phyloP scores from a whole-genome alignment of 2,329 filamentous ascomycete genomes.

The Ophiostoma triangulosporum region DNA sequence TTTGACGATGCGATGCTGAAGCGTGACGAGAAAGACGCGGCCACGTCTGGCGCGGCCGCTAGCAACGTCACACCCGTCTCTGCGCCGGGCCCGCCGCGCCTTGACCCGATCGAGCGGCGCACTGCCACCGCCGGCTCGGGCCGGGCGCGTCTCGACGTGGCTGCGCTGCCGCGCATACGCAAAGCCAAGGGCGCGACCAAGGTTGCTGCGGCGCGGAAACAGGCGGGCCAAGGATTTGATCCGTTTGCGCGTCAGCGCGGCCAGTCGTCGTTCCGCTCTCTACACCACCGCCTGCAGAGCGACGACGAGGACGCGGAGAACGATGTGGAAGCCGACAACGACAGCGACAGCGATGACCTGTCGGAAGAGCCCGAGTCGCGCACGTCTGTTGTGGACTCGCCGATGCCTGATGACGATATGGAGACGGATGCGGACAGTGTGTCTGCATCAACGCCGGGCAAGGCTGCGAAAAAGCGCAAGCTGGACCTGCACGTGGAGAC shows the following conservation, averaged over 20 bases:
- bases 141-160: slow-evolving; percentile 37
- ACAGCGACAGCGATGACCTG: slow-evolving; percentile 43
- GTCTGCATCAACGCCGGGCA: not conserved
- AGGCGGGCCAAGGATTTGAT: slow-evolving; percentile 19
- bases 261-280: slow-evolving; percentile 53
- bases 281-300: slow-evolving; percentile 68
- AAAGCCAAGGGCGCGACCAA: slow-evolving; percentile 47
- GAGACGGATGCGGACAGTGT: slow-evolving; percentile 60
- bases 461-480: slow-evolving; percentile 53
- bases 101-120: slow-evolving; percentile 46
- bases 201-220: slow-evolving; percentile 36
- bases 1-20: slow-evolving; percentile 30
- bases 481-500: slow-evolving; percentile 54
- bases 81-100: not conserved
- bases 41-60: not conserved
- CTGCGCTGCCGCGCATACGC: slow-evolving; percentile 59
- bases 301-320: slow-evolving; percentile 76
- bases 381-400: not conserved
- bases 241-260: slow-evolving; percentile 25
- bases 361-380: slow-evolving; percentile 73
- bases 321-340: slow-evolving; percentile 30
- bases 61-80: not conserved
- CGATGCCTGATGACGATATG: slow-evolving; percentile 42
- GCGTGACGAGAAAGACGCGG: not conserved
- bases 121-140: slow-evolving; percentile 23